These are phyloP conservation scores for Kwoniella dendrophila DNA, from an alignment of 768 basidiomycete genomes.

Conservation along the genomic window DNA sequence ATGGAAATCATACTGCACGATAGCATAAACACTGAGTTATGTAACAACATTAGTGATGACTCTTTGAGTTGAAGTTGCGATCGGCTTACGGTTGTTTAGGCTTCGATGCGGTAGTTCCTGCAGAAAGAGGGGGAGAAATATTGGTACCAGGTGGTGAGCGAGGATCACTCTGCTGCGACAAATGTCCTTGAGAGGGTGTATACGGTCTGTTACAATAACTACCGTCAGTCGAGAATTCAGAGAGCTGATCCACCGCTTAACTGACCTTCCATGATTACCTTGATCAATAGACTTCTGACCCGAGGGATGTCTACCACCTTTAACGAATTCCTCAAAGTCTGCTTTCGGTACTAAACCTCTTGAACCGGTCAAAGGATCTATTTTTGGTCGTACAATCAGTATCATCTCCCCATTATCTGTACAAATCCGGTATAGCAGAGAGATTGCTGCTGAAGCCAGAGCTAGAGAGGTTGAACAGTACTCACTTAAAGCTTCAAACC, in stretches of 20 bases:
- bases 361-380: constrained; percentile 79
- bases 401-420: not conserved
- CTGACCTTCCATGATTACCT: constrained; percentile 26
- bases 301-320: constrained; percentile 56
- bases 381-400: not conserved
- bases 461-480: too few species aligned
- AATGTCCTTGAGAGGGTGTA: constrained; percentile 33
- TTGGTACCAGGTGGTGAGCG: constrained; percentile 29
- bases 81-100: constrained; percentile 36
- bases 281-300: constrained; percentile 23
- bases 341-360: constrained; percentile 84
- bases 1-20: constrained; percentile 90
- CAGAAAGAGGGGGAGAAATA: constrained; percentile 26
- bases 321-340: constrained; percentile 88
- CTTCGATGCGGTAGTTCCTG: constrained; percentile 12
- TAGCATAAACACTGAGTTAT: constrained; percentile 74
- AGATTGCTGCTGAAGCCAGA: too few species aligned
- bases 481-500: constrained; percentile 86
- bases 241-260: not conserved
- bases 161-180: constrained; percentile 30
- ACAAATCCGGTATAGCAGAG: too few species aligned
- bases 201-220: constrained; percentile 23
- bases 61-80: constrained; percentile 46
- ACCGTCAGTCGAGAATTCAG: not conserved
- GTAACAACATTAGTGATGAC: constrained; percentile 37